Base-by-base conservation (phyloP, 805 yeast genomes). In the Candida sithepensis region DNA sequence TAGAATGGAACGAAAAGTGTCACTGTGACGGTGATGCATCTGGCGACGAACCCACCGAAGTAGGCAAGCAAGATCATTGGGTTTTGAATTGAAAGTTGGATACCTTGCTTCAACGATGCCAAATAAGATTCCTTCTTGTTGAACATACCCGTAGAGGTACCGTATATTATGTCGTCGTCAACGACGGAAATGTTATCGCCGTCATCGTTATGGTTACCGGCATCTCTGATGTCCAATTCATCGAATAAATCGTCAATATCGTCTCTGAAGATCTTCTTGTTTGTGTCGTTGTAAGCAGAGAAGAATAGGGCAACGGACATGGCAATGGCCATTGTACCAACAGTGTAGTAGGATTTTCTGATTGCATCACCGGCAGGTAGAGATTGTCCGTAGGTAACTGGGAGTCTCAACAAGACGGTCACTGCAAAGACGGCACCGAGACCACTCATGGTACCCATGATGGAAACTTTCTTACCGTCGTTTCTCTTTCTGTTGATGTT, bases 341-440 rank as follows among this genome's bases (percentile, higher is more conserved):
- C 74, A 3, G 78, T 57, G 28, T 68, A 47, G 56, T 81, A 84
- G 1, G 88, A 65, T 14, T 60, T 54, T 51, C 71, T 70, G 46
- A 84, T 59, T 1, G 82, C 75, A 5, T 56, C 62, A 16, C 64
- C 66, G 7, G 75, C 74, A 16, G 80, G 74, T 13, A 57, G 47
- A 10, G 57, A 52, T 18, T 65, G 57, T 12, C 75, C 77, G 48
- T 79, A 67, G 49, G 63, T 68, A 1, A 77, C 72, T 0, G 89
- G 88, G 19, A 84, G 63, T 13, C 88, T 76, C 19, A 84, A 62
- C 38, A 80, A 73, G 37, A 73, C 63, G 1, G 76, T 58, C 0
- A 82, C 88, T 0, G 88, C 73, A 50, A 81, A 75, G 1, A 84
- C 73, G 1, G 89, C 90, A 42, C 90, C 90, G 16, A 79, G 58